Conservation (phyloP, 2,329 filamentous ascomycete species). For the Alternaria gansuensis region DNA sequence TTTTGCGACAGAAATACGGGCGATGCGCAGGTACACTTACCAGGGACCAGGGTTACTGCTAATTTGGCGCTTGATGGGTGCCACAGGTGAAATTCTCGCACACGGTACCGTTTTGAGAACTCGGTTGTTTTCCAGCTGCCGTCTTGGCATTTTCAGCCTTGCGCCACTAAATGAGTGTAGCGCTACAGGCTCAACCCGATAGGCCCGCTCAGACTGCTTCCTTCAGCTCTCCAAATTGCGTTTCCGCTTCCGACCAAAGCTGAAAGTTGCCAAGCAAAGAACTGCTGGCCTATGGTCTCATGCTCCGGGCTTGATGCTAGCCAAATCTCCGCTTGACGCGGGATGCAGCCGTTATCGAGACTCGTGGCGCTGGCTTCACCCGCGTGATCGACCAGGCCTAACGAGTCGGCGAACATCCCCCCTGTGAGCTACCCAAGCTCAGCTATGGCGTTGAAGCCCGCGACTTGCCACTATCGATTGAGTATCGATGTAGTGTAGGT, state of each 20-base stretch:
- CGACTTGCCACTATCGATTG: neutral
- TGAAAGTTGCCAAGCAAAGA: conserved; percentile 9
- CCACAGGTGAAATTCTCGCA: conserved; percentile 16
- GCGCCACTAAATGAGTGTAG: conserved; percentile 28
- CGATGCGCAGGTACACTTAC: neutral
- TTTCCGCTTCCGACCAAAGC: conserved; percentile 11
- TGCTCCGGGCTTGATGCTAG: neutral
- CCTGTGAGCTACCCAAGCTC: neutral
- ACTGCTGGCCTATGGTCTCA: conserved; percentile 6
- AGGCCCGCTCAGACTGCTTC: conserved; percentile 1
- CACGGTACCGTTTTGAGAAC: conserved; percentile 10
- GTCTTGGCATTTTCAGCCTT: conserved; percentile 37
- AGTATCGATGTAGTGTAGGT: neutral
- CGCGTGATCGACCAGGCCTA: neutral
- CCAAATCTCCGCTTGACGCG: neutral
- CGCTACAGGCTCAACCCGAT: conserved; percentile 17
- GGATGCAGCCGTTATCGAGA: neutral
- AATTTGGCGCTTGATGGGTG: neutral
- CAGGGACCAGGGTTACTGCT: neutral
- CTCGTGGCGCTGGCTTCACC: neutral
- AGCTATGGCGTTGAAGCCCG: neutral
- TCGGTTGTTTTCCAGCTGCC: conserved; percentile 15
- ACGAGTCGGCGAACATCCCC: neutral
- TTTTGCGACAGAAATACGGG: neutral
- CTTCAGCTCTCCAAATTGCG: conserved; percentile 7